phyloP scores from a whole-genome alignment of 495 filamentous ascomycete genomes.

The Parathielavia appendiculata region DNA sequence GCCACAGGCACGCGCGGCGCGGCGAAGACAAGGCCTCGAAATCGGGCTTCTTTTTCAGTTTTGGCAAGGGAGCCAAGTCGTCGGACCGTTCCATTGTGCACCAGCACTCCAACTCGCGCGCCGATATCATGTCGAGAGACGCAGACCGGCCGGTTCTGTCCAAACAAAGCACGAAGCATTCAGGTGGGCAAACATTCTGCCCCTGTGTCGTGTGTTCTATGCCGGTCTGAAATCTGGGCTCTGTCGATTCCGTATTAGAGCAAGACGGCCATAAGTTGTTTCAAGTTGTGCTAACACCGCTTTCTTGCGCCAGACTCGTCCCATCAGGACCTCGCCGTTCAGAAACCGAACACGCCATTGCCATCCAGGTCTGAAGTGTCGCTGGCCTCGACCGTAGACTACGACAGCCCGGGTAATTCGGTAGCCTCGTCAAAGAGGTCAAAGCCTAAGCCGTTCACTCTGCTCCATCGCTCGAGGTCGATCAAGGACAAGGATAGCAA shows the following conservation, averaged over 20 bases:
- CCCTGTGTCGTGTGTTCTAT: not conserved
- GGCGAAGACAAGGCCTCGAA: conserved; percentile 36
- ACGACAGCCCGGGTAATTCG: conserved; percentile 31
- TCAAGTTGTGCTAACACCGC: conserved; percentile 19
- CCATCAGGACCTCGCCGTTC: conserved; percentile 34
- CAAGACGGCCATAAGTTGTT: conserved; percentile 8
- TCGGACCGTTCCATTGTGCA: conserved; percentile 37
- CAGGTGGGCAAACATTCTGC: conserved; percentile 36
- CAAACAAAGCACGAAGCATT: conserved; percentile 42
- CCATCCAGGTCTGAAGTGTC: conserved; percentile 44
- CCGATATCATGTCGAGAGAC: conserved; percentile 44
- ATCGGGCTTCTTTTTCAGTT: conserved; percentile 43
- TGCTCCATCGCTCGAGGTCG: conserved; percentile 64
- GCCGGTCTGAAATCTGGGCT: conserved; percentile 1
- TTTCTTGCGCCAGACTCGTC: conserved; percentile 33
- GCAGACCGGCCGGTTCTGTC: conserved; percentile 37
- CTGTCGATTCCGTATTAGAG: not conserved
- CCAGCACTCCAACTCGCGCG: conserved; percentile 32
- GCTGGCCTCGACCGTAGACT: conserved; percentile 36
- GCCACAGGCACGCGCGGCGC: conserved; percentile 29
- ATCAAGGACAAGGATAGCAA: conserved; percentile 52
- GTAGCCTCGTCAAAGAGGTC: conserved; percentile 32
- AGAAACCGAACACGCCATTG: conserved; percentile 33
- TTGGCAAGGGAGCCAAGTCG: conserved; percentile 39
- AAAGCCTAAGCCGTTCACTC: conserved; percentile 53